phyloP scores from a whole-genome alignment of 331 rosid genomes.

The Spiraea crenata region DNA sequence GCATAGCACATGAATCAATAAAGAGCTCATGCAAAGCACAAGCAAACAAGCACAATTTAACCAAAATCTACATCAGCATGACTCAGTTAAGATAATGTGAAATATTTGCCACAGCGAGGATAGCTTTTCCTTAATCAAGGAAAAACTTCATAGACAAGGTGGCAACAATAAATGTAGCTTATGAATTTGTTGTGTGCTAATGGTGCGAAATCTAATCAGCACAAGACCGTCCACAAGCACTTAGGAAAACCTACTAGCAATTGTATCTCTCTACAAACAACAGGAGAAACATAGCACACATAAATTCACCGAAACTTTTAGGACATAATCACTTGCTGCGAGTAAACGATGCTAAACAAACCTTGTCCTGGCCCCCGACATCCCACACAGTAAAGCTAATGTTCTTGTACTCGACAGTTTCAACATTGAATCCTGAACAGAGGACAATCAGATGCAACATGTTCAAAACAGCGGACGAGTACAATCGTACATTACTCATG shows the following conservation, averaged over 20 bases:
- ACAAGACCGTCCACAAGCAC: slow-evolving; percentile 44
- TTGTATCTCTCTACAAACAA: no score
- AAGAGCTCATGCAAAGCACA: neutral
- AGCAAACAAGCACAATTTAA: no score
- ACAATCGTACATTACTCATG: neutral
- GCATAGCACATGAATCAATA: slow-evolving; percentile 9
- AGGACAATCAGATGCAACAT: neutral
- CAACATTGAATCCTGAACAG: slow-evolving; percentile 46
- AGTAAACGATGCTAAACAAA: slow-evolving; percentile 19
- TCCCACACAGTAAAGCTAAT: slow-evolving; percentile 63
- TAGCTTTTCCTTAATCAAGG: slow-evolving; percentile 19
- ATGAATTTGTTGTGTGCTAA: slow-evolving; percentile 36
- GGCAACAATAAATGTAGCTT: slow-evolving; percentile 35
- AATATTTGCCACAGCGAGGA: slow-evolving; percentile 14
- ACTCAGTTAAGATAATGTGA: neutral
- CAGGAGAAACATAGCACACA: neutral
- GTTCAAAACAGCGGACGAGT: neutral
- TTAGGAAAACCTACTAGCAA: neutral
- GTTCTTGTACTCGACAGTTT: slow-evolving; percentile 50
- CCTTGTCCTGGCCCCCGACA: slow-evolving; percentile 74
- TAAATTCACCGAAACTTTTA: neutral
- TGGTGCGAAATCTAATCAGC: slow-evolving; percentile 27
- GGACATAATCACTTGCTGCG: neutral
- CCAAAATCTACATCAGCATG: neutral
- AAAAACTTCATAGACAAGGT: slow-evolving; percentile 27